Percentiles rank a stretch among this genome's conserved stretches.
Evolutionary conservation across 306 rosid genomes (phyloP).

Genomic region (Vigna reflexopilosa): DNA sequence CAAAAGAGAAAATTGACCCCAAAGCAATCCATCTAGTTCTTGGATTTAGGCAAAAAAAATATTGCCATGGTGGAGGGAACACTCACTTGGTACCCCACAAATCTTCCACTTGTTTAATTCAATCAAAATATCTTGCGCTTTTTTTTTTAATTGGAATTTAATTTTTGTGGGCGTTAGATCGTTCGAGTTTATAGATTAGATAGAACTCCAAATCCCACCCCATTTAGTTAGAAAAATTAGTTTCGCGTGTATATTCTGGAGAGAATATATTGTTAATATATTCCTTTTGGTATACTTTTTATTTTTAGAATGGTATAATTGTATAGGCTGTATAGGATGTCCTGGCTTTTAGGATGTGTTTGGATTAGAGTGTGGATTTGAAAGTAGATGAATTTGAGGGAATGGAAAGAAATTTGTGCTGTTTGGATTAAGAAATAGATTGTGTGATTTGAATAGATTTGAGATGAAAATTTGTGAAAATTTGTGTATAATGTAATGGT

Average conservation of each 20-base stretch:
- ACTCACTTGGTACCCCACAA: constrained; percentile 17
- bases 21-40: not conserved
- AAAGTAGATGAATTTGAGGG: too few relatives aligned
- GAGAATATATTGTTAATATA: not conserved
- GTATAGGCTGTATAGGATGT: too few relatives aligned
- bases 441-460: too few relatives aligned
- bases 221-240: not conserved
- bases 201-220: not conserved
- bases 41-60: constrained; percentile 2
- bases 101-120: constrained; percentile 36
- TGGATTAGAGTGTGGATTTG: too few relatives aligned
- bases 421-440: too few relatives aligned
- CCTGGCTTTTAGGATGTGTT: too few relatives aligned
- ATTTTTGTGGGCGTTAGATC: not conserved
- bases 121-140: not conserved
- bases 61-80: constrained; percentile 22
- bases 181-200: not conserved
- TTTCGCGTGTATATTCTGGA: not conserved
- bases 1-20: not conserved
- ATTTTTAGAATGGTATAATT: not conserved
- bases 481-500: too few relatives aligned
- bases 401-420: too few relatives aligned
- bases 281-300: not conserved
- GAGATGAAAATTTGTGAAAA: too few relatives aligned
- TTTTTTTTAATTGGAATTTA: not conserved